A percentile compares a stretch with the other conserved stretches of the same genome.
These are phyloP conservation scores for Trametes cingulata DNA, from an alignment of 768 basidiomycete species.

Conservation along the genomic window DNA sequence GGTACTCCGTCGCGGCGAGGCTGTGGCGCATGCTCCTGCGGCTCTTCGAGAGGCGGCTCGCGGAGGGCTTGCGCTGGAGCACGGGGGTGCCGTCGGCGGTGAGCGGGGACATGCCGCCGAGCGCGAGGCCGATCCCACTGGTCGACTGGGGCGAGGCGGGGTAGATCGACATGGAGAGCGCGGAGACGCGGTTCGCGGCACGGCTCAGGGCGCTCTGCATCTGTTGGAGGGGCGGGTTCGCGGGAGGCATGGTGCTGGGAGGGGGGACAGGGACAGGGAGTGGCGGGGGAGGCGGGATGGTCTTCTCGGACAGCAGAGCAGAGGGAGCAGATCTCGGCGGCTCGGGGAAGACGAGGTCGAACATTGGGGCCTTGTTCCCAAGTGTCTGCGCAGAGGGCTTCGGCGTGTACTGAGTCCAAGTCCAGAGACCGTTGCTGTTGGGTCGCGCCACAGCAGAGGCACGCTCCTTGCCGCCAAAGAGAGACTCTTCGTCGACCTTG, in stretches of 20 bases:
- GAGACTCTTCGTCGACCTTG: slow-evolving; percentile 54
- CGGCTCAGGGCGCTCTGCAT: slow-evolving; percentile 43
- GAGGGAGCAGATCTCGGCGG: neutral
- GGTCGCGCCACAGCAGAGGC: slow-evolving; percentile 41
- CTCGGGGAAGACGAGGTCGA: slow-evolving; percentile 17
- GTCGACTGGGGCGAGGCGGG: slow-evolving; percentile 41
- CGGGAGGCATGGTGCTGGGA: neutral
- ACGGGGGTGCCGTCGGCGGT: slow-evolving; percentile 28
- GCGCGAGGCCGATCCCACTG: slow-evolving; percentile 26
- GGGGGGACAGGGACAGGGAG: slow-evolving; percentile 4
- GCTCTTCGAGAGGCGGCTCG: slow-evolving; percentile 24
- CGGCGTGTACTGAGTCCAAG: slow-evolving; percentile 40
- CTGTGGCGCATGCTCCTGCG: slow-evolving; percentile 32
- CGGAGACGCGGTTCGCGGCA: slow-evolving; percentile 42
- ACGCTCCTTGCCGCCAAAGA: slow-evolving; percentile 77
- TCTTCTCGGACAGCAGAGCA: neutral
- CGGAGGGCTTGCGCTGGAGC: slow-evolving; percentile 25
- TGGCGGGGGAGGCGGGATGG: slow-evolving; percentile 17
- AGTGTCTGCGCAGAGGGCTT: slow-evolving; percentile 27
- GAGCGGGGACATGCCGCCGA: slow-evolving; percentile 24
- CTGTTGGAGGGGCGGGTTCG: slow-evolving; percentile 35
- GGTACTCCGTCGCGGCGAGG: slow-evolving; percentile 19
- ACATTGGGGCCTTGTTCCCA: slow-evolving; percentile 12
- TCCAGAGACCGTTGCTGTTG: slow-evolving; percentile 50
- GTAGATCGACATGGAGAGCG: slow-evolving; percentile 50